Conservation (phyloP, 2,329 filamentous ascomycete genomes). For the Periconia macrospinosa region DNA sequence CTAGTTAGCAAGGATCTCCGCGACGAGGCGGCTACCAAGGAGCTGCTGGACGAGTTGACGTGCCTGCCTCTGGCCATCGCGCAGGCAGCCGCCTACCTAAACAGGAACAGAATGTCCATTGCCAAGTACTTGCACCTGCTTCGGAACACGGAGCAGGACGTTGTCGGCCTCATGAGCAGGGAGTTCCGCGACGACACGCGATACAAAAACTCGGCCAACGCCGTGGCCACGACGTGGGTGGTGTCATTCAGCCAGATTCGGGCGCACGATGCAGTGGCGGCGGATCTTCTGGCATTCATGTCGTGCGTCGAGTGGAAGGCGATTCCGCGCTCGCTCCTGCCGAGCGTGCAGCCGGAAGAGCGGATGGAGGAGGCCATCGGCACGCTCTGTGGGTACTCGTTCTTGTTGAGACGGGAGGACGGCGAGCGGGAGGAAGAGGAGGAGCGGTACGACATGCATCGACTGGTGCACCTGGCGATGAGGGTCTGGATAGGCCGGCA, state of each 20-base stretch:
- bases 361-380: conserved; percentile 20
- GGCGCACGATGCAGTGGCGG: conserved; percentile 32
- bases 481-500: too few species aligned
- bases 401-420: conserved; percentile 13
- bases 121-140: conserved; percentile 42
- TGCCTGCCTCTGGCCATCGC: conserved; percentile 36
- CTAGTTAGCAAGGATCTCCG: conserved; percentile 2
- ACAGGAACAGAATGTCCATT: conserved; percentile 23
- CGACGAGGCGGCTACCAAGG: background rate
- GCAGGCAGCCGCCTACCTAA: conserved; percentile 45
- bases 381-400: conserved; percentile 25
- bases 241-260: conserved; percentile 45
- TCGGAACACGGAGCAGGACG: conserved; percentile 31
- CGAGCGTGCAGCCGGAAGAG: conserved; percentile 6
- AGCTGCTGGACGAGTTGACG: conserved; percentile 31
- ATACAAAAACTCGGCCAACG: conserved; percentile 40
- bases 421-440: too few species aligned
- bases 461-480: conserved; percentile 13
- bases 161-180: conserved; percentile 38
- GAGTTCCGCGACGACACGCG: conserved; percentile 45
- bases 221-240: conserved; percentile 47
- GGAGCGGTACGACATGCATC: conserved; percentile 13
- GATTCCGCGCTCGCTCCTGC: conserved; percentile 19
- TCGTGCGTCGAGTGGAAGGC: conserved; percentile 17
- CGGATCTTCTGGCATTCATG: conserved; percentile 41